A percentile compares a stretch with the other conserved stretches of the same genome.
Conservation (phyloP, 2,329 filamentous ascomycete genomes). For the Monosporascus sp. region DNA sequence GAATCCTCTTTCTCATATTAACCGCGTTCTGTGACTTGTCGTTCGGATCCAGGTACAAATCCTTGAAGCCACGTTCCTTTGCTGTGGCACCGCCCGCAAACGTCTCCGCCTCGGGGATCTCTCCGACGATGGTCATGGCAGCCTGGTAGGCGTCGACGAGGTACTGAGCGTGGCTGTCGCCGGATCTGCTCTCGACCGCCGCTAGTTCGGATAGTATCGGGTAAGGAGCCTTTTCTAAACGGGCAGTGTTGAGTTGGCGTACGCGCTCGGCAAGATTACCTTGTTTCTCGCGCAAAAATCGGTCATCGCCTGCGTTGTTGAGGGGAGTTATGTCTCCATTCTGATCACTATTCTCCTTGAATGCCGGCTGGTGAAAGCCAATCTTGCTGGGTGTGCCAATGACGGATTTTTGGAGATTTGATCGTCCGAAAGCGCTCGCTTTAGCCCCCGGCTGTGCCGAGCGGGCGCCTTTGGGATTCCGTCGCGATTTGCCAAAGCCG, state of each 20-base stretch:
- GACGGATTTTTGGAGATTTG: conserved; percentile 74
- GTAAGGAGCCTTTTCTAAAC: conserved; percentile 61
- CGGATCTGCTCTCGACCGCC: conserved; percentile 64
- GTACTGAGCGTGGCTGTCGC: conserved; percentile 67
- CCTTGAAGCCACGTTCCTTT: conserved; percentile 70
- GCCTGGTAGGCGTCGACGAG: conserved; percentile 79
- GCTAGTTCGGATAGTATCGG: conserved; percentile 73
- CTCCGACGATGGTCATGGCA: conserved; percentile 71
- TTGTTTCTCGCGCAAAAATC: conserved; percentile 79
- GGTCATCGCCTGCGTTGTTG: conserved; percentile 56
- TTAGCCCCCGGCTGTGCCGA: conserved; percentile 32
- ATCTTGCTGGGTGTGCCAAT: conserved; percentile 74
- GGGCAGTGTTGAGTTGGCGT: conserved; percentile 68
- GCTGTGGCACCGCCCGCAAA: conserved; percentile 59
- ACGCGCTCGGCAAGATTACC: conserved; percentile 74
- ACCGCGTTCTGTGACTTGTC: conserved; percentile 59
- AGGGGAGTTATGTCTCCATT: conserved; percentile 42
- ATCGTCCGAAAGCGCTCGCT: conserved; percentile 57
- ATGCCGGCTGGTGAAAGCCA: conserved; percentile 58
- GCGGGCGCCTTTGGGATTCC: conserved; percentile 37
- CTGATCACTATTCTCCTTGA: conserved; percentile 62
- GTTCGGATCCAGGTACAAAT: conserved; percentile 71
- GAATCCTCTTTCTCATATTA: conserved; percentile 70
- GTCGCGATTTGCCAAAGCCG: conserved; percentile 56
- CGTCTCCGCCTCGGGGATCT: conserved; percentile 57